phyloP scores from a whole-genome alignment of 2,329 filamentous ascomycete genomes.

The Periconia digitata region DNA sequence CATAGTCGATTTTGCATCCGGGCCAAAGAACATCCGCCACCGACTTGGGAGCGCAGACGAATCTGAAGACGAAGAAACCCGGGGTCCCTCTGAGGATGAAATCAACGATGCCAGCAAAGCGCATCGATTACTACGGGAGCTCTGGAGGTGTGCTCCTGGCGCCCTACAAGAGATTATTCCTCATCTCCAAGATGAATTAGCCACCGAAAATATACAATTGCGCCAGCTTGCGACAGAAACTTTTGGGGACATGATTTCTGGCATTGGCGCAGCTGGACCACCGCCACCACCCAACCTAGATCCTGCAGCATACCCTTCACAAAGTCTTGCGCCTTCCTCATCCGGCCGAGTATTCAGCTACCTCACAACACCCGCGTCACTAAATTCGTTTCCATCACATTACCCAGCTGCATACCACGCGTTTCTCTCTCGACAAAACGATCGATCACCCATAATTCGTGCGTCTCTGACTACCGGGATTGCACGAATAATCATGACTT shows the following conservation, averaged over 20 bases:
- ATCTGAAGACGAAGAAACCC: constrained; percentile 48
- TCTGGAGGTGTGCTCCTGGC: constrained; percentile 88
- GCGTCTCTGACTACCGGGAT: constrained; percentile 83
- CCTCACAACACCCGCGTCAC: constrained; percentile 79
- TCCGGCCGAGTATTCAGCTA: constrained; percentile 53
- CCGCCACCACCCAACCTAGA: constrained; percentile 73
- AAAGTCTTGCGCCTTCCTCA: constrained; percentile 53
- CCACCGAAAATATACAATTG: constrained; percentile 83
- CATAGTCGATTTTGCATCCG: constrained; percentile 77
- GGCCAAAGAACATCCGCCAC: constrained; percentile 39
- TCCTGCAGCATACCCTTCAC: constrained; percentile 80
- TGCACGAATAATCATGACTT: constrained; percentile 86
- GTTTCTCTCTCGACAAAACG: constrained; percentile 81
- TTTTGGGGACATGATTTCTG: constrained; percentile 90
- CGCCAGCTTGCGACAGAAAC: constrained; percentile 90
- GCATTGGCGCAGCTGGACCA: constrained; percentile 87
- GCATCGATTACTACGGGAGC: constrained; percentile 82
- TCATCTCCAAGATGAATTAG: constrained; percentile 88
- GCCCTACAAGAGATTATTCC: constrained; percentile 92
- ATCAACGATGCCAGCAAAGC: constrained; percentile 86
- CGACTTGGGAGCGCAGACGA: constrained; percentile 41
- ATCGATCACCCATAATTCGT: constrained; percentile 81
- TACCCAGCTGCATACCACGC: constrained; percentile 78
- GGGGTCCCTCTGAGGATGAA: constrained; percentile 77
- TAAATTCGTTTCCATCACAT: constrained; percentile 84